phyloP scores from a whole-genome alignment of 2,329 filamentous ascomycete genomes.

The Fusarium mundagurra region DNA sequence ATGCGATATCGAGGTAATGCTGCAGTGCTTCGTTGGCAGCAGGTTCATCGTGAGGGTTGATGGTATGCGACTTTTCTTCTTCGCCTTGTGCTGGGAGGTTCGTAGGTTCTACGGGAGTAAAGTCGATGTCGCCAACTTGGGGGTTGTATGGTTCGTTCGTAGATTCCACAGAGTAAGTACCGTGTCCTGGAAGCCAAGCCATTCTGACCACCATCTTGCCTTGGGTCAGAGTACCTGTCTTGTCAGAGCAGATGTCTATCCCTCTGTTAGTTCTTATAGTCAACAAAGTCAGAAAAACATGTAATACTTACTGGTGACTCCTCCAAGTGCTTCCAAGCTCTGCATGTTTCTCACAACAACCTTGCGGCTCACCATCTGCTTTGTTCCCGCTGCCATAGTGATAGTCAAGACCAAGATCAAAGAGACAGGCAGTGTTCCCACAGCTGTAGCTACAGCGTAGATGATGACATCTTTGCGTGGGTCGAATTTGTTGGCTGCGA shows the following conservation, averaged over 20 bases:
- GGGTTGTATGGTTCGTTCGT: conserved; percentile 46
- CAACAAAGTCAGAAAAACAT: neutral
- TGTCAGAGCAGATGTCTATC: conserved; percentile 48
- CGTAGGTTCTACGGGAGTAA: conserved; percentile 25
- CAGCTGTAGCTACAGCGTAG: conserved; percentile 53
- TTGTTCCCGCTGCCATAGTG: conserved; percentile 63
- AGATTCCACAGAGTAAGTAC: conserved; percentile 43
- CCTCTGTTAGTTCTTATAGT: neutral
- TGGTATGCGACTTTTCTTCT: conserved; percentile 41
- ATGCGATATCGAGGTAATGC: conserved; percentile 69
- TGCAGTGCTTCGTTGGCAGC: conserved; percentile 58
- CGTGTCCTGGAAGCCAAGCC: conserved; percentile 46
- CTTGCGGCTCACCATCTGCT: conserved; percentile 58
- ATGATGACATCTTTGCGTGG: conserved; percentile 50
- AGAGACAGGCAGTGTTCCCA: conserved; percentile 58
- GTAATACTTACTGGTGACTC: conserved; percentile 55
- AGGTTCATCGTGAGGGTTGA: conserved; percentile 47
- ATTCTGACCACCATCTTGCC: conserved; percentile 47
- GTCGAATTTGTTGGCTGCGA: conserved; percentile 42
- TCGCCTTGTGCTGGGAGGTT: conserved; percentile 26
- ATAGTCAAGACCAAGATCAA: conserved; percentile 66
- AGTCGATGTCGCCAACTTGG: conserved; percentile 27
- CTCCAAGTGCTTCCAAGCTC: conserved; percentile 56
- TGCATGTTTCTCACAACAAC: conserved; percentile 59
- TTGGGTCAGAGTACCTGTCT: conserved; percentile 49